Evolutionary conservation across 2,329 filamentous ascomycete genomes (phyloP).

Genomic region (Amauroascus verrucosus): DNA sequence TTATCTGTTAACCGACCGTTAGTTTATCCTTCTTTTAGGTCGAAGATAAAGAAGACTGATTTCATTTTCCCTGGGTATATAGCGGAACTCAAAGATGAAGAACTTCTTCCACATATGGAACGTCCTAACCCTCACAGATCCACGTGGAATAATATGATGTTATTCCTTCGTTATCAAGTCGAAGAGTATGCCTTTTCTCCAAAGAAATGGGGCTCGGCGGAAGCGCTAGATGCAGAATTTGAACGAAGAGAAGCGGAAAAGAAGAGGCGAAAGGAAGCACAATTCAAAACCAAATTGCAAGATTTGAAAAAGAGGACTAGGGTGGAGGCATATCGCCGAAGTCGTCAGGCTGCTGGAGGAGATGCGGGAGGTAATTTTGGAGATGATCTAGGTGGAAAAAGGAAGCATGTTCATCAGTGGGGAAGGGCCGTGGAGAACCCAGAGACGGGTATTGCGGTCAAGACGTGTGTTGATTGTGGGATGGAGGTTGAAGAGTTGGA

Average conservation of each 20-base stretch:
- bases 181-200: conserved; percentile 79
- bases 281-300: conserved; percentile 79
- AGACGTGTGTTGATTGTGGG: conserved; percentile 58
- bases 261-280: conserved; percentile 76
- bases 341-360: conserved; percentile 43
- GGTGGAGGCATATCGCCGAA: conserved; percentile 76
- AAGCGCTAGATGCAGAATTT: conserved; percentile 81
- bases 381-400: conserved; percentile 56
- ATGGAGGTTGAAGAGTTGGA: conserved; percentile 60
- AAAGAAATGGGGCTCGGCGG: conserved; percentile 81
- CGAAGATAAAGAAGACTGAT: background rate
- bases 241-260: conserved; percentile 66
- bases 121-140: conserved; percentile 91
- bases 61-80: conserved; percentile 4
- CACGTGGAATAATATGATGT: conserved; percentile 98
- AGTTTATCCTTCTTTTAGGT: conserved; percentile 29
- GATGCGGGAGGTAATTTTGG: conserved; percentile 53
- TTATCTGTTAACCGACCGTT: conserved; percentile 85
- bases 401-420: conserved; percentile 85
- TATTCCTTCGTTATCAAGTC: conserved; percentile 86
- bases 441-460: conserved; percentile 52
- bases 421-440: conserved; percentile 48
- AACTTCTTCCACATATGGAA: conserved; percentile 75
- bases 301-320: conserved; percentile 89
- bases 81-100: conserved; percentile 83